phyloP scores from a whole-genome alignment of 345 rosid genomes.

The Lepidium africanum region DNA sequence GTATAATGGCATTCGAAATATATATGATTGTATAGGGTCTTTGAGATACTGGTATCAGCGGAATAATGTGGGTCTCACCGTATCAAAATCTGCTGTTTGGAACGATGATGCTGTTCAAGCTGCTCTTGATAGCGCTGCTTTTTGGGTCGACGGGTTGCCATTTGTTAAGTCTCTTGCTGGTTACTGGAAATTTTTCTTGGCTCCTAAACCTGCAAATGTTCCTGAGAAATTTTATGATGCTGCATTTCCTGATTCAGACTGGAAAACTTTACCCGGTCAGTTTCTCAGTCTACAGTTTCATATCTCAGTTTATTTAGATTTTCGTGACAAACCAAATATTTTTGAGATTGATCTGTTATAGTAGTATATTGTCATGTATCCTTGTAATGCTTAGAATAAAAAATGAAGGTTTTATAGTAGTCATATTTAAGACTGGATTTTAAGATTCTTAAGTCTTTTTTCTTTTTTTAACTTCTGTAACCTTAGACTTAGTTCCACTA shows the following conservation, averaged over 20 bases:
- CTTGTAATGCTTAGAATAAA: not conserved
- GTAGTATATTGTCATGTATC: not conserved
- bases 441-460: not conserved
- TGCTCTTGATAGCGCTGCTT: conserved; percentile 70
- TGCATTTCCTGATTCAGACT: conserved; percentile 61
- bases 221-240: conserved; percentile 51
- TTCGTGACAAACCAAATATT: not conserved
- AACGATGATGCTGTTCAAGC: conserved; percentile 70
- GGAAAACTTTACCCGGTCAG: conserved; percentile 76
- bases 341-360: not conserved
- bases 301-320: not conserved
- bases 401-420: not conserved
- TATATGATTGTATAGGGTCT: conserved; percentile 43
- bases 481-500: not conserved
- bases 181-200: conserved; percentile 81
- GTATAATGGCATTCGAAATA: not conserved
- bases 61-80: conserved; percentile 59
- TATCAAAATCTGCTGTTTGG: conserved; percentile 75
- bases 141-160: conserved; percentile 79
- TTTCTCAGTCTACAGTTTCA: not conserved
- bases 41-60: conserved; percentile 79
- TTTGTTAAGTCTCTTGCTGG: conserved; percentile 82
- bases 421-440: not conserved
- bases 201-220: conserved; percentile 51
- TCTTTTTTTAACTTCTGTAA: not conserved